A percentile compares a stretch with the other conserved stretches of the same genome.
These are phyloP conservation scores for Dysphania ambrosioides DNA, from an alignment of 148 eudicot species.

Conservation along the genomic window DNA sequence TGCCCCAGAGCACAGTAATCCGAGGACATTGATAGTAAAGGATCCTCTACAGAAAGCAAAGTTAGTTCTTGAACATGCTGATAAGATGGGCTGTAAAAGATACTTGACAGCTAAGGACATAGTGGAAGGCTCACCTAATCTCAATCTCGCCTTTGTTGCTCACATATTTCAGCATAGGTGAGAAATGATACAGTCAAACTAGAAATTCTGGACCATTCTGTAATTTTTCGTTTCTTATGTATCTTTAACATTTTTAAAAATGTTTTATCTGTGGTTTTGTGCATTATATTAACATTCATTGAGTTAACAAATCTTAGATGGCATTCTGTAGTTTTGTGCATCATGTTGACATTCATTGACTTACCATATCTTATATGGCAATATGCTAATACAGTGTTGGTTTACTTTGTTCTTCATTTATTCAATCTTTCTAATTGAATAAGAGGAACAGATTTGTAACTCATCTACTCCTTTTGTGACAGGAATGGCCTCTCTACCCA, in stretches of 20 bases:
- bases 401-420: background rate
- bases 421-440: background rate
- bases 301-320: too few species aligned
- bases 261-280: background rate
- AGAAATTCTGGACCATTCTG: slow-evolving; percentile 7
- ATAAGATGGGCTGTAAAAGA: slow-evolving; percentile 99
- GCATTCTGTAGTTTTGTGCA: too few species aligned
- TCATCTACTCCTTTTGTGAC: slow-evolving; percentile 24
- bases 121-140: slow-evolving; percentile 97
- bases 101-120: slow-evolving; percentile 97
- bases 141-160: slow-evolving; percentile 98
- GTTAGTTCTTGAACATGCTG: slow-evolving; percentile 95
- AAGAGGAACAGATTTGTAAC: slow-evolving; percentile 4
- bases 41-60: slow-evolving; percentile 79
- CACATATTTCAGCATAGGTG: slow-evolving; percentile 99
- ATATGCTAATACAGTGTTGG: background rate
- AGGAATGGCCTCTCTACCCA: slow-evolving; percentile 96
- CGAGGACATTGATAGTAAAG: slow-evolving; percentile 60
- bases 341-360: background rate
- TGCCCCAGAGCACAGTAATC: slow-evolving; percentile 88
- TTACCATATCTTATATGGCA: background rate
- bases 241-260: too few species aligned
- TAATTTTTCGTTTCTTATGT: background rate
- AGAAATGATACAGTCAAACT: too few species aligned
- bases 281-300: too few species aligned